Percentiles rank a stretch among this genome's conserved stretches.
Conservation (phyloP, 2,329 filamentous ascomycete species). For the Aspergillus cejpii region DNA sequence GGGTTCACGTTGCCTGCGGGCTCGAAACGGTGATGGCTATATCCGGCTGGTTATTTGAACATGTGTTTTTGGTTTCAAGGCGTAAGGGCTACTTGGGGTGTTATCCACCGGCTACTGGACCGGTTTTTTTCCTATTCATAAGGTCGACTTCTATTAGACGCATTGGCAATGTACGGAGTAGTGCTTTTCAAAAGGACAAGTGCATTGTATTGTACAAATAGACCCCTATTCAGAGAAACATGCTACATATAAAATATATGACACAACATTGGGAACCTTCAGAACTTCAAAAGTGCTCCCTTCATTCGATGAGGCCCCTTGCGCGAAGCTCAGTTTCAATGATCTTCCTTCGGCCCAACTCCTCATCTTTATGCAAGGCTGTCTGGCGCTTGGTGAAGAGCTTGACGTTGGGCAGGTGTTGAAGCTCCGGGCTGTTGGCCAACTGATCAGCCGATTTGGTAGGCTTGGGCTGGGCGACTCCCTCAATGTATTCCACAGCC, state of each 20-base stretch:
- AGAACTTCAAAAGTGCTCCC: not conserved
- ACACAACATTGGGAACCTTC: slow-evolving; percentile 3
- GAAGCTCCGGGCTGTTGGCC: slow-evolving; percentile 41
- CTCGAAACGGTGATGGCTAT: slow-evolving; percentile 31
- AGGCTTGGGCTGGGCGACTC: slow-evolving; percentile 34
- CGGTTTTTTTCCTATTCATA: not conserved
- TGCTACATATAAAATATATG: slow-evolving; percentile 17
- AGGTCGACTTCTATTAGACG: not conserved
- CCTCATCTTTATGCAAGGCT: slow-evolving; percentile 63
- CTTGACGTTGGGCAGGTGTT: slow-evolving; percentile 61
- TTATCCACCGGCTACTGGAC: slow-evolving; percentile 10
- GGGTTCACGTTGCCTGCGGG: slow-evolving; percentile 48
- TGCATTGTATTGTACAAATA: not conserved
- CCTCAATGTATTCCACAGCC: slow-evolving; percentile 48
- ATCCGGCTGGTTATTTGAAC: slow-evolving; percentile 1
- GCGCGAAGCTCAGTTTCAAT: slow-evolving; percentile 63
- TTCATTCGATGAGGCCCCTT: slow-evolving; percentile 52
- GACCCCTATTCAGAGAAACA: slow-evolving; percentile 5
- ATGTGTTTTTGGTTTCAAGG: slow-evolving; percentile 6
- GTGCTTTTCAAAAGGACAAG: slow-evolving; percentile 2
- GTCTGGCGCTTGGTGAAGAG: slow-evolving; percentile 60
- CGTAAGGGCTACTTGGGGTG: slow-evolving; percentile 5
- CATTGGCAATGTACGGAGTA: no score
- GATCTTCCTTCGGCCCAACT: slow-evolving; percentile 70
- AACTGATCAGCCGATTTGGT: slow-evolving; percentile 59